phyloP scores from a whole-genome alignment of 2,329 filamentous ascomycete genomes.

The Botrytis fabae region DNA sequence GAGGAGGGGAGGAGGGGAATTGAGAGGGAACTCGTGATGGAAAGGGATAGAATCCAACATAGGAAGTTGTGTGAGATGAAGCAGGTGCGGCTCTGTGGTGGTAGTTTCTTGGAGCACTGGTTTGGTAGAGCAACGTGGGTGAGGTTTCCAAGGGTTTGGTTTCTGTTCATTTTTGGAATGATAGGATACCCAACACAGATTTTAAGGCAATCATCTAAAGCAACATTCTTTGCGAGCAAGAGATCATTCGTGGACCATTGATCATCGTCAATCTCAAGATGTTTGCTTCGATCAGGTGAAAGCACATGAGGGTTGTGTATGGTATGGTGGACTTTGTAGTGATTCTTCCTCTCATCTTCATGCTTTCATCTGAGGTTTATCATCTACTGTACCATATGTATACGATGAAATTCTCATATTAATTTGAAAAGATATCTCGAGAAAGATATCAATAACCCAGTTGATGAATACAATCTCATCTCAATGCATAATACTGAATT shows the following conservation, averaged over 20 bases:
- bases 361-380: background rate
- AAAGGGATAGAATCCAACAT: too few species aligned
- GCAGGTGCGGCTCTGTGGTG: background rate
- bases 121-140: too few species aligned
- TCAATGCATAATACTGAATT: too few species aligned
- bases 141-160: too few species aligned
- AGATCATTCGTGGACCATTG: rapidly evolving
- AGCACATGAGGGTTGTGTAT: background rate
- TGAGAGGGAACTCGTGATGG: background rate
- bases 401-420: too few species aligned
- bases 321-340: background rate
- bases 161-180: background rate
- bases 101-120: background rate
- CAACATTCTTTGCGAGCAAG: background rate
- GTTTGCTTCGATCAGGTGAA: background rate
- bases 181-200: background rate
- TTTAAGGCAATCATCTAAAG: background rate
- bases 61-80: background rate
- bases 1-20: background rate
- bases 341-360: background rate
- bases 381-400: too few species aligned
- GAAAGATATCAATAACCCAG: rapidly evolving
- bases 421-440: background rate
- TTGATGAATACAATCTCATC: rapidly evolving
- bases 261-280: background rate